Conservation (phyloP, 148 eudicot genomes). For the Heliosperma pusillum region DNA sequence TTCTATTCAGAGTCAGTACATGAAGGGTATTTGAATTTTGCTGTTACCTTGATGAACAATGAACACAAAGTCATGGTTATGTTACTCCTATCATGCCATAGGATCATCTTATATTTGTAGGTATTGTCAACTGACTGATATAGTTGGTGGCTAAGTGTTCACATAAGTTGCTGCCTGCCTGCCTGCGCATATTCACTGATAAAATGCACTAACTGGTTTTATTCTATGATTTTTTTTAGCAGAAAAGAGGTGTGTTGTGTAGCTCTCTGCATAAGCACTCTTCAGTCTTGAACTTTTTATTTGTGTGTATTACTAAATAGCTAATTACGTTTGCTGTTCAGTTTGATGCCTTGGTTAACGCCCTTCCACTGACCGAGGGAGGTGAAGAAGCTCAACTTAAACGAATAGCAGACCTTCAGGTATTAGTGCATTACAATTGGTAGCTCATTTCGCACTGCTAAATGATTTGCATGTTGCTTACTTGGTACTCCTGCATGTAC, state of each 20-base stretch:
- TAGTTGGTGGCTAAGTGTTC: neutral
- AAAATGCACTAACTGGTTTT: neutral
- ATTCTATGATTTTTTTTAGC: neutral
- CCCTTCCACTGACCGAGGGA: conserved; percentile 87
- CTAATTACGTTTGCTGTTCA: conserved; percentile 24
- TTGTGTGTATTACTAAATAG: neutral
- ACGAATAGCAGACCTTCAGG: conserved; percentile 95
- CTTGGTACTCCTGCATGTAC: neutral
- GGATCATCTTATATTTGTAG: neutral
- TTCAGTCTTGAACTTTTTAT: neutral
- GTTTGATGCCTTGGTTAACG: conserved; percentile 97
- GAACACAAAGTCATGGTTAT: neutral
- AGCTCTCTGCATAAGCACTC: neutral
- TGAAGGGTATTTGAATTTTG: neutral
- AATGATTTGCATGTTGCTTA: conserved; percentile 6
- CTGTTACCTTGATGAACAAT: neutral
- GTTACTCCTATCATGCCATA: neutral
- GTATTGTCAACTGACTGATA: neutral
- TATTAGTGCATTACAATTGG: conserved; percentile 16
- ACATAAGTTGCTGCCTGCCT: neutral
- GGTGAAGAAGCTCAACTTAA: conserved; percentile 96
- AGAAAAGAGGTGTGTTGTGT: neutral
- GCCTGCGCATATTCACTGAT: neutral
- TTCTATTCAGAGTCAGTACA: no score
- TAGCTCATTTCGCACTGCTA: neutral